Conservation (phyloP, 2,329 filamentous ascomycete genomes). For the Botrytis paeoniae region DNA sequence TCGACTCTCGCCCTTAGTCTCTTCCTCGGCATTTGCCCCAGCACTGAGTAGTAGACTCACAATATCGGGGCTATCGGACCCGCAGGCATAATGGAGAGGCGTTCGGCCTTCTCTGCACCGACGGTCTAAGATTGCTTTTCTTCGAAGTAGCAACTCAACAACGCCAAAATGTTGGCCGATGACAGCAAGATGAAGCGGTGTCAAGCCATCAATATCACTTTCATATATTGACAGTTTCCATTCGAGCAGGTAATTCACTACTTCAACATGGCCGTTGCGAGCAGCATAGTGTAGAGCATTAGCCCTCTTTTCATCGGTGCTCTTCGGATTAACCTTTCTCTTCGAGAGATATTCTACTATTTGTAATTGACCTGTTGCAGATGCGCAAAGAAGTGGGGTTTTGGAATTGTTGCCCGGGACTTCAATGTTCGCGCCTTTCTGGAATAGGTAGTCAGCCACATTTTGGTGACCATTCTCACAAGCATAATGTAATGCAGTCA, state of each 20-base stretch:
- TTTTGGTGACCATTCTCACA: constrained; percentile 9
- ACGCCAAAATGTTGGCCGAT: constrained; percentile 5
- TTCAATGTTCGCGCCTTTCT: constrained; percentile 19
- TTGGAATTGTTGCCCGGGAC: constrained; percentile 13
- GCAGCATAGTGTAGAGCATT: constrained; percentile 4
- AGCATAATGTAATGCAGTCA: constrained; percentile 20
- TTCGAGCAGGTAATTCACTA: constrained; percentile 8
- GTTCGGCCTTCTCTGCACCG: constrained; percentile 15
- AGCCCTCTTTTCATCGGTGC: not conserved
- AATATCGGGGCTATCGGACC: constrained; percentile 12
- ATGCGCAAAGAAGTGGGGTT: constrained; percentile 17
- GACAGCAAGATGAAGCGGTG: constrained; percentile 18
- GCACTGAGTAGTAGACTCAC: constrained; percentile 19
- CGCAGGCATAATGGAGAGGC: constrained; percentile 23
- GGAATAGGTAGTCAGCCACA: constrained; percentile 13
- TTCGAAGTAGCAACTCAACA: constrained; percentile 17
- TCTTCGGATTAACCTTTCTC: not conserved
- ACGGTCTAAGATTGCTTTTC: not conserved
- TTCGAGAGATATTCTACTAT: constrained; percentile 16
- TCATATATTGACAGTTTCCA: constrained; percentile 10
- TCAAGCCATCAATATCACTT: constrained; percentile 17
- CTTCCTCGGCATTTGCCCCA: constrained; percentile 17
- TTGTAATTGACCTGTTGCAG: constrained; percentile 12
- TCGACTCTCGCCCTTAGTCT: constrained; percentile 7
- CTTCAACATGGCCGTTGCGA: constrained; percentile 11